Evolutionary conservation across 805 yeast genomes (phyloP).

Genomic region (Myxozyma neglecta): DNA sequence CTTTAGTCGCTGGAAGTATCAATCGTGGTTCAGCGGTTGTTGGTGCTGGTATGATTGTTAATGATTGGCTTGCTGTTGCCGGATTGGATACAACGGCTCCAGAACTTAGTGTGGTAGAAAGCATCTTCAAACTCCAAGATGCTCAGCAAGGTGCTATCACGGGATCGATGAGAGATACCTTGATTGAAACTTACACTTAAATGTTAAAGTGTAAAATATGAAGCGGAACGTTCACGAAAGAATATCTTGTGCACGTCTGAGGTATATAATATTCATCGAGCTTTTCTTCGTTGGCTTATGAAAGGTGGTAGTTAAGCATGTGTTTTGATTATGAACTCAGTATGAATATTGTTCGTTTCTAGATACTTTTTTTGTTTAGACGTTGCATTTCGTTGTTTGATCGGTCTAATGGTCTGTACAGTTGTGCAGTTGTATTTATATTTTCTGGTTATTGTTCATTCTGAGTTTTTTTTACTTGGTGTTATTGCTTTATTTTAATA

Average conservation of each 20-base stretch:
- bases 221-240: background rate
- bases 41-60: conserved; percentile 98
- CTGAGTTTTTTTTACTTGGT: background rate
- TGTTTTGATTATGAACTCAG: background rate
- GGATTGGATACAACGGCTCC: conserved; percentile 99
- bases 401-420: background rate
- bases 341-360: background rate
- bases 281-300: background rate
- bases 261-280: background rate
- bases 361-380: background rate
- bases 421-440: conserved; percentile 3
- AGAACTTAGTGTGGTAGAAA: conserved; percentile 92
- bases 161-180: conserved; percentile 84
- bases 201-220: background rate
- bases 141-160: conserved; percentile 85
- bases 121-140: conserved; percentile 90
- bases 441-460: background rate
- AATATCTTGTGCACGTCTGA: too few species aligned
- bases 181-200: conserved; percentile 86
- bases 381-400: conserved; percentile 2
- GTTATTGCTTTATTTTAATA: background rate
- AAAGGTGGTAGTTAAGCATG: too few species aligned
- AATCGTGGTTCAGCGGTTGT: conserved; percentile 97
- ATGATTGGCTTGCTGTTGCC: conserved; percentile 96
- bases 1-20: conserved; percentile 97